Conservation (phyloP, 495 filamentous ascomycete genomes). For the Thozetella sp. region DNA sequence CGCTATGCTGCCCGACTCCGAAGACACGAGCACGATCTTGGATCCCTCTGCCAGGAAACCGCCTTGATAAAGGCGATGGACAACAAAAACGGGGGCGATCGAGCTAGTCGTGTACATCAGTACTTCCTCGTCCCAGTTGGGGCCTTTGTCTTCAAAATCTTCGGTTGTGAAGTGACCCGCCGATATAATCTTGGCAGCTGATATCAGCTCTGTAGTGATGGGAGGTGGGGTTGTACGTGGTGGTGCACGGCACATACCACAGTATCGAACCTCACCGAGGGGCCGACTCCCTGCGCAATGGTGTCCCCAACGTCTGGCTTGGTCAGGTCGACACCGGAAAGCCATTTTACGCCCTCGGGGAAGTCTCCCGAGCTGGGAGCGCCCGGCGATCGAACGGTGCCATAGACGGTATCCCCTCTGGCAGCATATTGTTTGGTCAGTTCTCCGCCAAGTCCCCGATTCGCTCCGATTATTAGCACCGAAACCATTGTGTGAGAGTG, state of each 20-base stretch:
- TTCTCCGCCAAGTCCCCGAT: constrained; percentile 65
- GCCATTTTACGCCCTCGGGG: constrained; percentile 23
- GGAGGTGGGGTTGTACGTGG: not conserved
- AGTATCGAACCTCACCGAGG: constrained; percentile 46
- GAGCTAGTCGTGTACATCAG: constrained; percentile 73
- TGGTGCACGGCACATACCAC: constrained; percentile 29
- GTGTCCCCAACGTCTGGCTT: constrained; percentile 33
- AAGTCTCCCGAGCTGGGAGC: constrained; percentile 23
- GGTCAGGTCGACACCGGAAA: constrained; percentile 41
- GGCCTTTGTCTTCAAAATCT: constrained; percentile 52
- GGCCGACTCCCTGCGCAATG: constrained; percentile 44
- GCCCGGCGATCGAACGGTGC: constrained; percentile 53
- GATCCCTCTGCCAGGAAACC: constrained; percentile 48
- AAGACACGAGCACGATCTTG: constrained; percentile 67
- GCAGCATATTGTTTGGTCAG: constrained; percentile 61
- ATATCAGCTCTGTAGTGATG: constrained; percentile 48
- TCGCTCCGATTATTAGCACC: constrained; percentile 68
- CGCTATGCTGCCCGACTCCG: constrained; percentile 69
- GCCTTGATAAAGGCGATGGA: constrained; percentile 60
- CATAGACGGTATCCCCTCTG: constrained; percentile 53
- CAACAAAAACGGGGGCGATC: constrained; percentile 67
- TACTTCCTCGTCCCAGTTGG: constrained; percentile 65
- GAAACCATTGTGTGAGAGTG: constrained; percentile 47
- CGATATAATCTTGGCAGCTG: constrained; percentile 68
- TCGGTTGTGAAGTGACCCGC: constrained; percentile 72